Evolutionary conservation across 2,329 filamentous ascomycete genomes (phyloP).

Genomic region (Phaeomoniella chlamydospora): DNA sequence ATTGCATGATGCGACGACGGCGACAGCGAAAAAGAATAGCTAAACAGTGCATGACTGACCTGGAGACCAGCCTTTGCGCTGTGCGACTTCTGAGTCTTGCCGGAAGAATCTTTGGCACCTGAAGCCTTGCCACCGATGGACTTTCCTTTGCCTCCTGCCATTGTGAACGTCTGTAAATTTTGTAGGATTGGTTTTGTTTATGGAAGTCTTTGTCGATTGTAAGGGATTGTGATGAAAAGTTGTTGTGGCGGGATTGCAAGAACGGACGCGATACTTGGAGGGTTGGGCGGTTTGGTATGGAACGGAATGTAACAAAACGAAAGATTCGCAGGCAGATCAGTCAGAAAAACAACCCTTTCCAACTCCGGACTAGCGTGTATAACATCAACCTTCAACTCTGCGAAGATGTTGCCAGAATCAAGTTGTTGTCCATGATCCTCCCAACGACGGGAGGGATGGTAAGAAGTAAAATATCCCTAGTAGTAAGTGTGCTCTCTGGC

Average conservation of each 20-base stretch:
- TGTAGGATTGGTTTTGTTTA: not conserved
- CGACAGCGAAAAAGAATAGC: slow-evolving; percentile 6
- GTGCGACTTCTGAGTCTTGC: slow-evolving; percentile 87
- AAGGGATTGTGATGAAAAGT: not conserved
- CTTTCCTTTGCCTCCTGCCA: slow-evolving; percentile 90
- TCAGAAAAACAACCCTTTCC: not conserved
- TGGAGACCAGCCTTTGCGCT: slow-evolving; percentile 89
- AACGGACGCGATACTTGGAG: not conserved
- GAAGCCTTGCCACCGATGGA: slow-evolving; percentile 72
- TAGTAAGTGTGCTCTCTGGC: too few species aligned
- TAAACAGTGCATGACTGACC: slow-evolving; percentile 43
- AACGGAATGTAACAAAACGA: not conserved
- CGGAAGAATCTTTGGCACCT: slow-evolving; percentile 65
- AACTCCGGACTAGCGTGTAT: not conserved
- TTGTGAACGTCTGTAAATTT: slow-evolving; percentile 26
- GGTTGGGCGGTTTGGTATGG: not conserved
- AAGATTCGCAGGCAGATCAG: not conserved
- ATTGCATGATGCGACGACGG: slow-evolving; percentile 6
- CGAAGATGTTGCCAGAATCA: too few species aligned
- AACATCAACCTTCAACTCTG: not conserved
- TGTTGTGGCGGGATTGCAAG: not conserved
- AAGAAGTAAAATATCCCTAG: too few species aligned
- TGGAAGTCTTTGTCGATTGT: not conserved
- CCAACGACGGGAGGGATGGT: too few species aligned
- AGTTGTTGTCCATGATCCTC: too few species aligned